phyloP scores from a whole-genome alignment of 2,329 filamentous ascomycete species.

The Camillea tinctor region DNA sequence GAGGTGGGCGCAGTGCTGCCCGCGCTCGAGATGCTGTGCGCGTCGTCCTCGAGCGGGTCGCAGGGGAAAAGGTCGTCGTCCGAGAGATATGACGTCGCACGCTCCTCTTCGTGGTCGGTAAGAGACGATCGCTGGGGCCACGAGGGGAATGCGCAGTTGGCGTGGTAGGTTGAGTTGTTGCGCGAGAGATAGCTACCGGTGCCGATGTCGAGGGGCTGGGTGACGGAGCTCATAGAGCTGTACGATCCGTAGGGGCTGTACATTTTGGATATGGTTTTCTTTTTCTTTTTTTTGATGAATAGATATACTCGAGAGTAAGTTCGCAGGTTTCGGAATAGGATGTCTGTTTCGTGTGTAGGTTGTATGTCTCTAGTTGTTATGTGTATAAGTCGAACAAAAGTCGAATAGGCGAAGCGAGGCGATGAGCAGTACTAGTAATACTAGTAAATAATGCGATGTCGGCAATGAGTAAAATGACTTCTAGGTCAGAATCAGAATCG shows the following conservation, averaged over 20 bases:
- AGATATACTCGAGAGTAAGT: neutral
- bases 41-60: constrained; percentile 50
- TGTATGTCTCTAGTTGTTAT: neutral
- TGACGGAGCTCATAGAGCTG: constrained; percentile 35
- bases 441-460: neutral
- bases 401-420: neutral
- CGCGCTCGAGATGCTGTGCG: constrained; percentile 44
- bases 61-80: constrained; percentile 62
- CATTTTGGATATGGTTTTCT: constrained; percentile 19
- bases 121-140: constrained; percentile 42
- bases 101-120: constrained; percentile 31
- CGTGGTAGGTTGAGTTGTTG: constrained; percentile 26
- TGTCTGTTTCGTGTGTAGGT: too few species aligned
- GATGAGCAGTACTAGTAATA: constrained; percentile 1
- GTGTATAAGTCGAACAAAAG: neutral
- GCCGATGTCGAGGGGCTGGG: constrained; percentile 34
- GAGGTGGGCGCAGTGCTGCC: constrained; percentile 44
- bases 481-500: neutral
- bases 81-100: constrained; percentile 57
- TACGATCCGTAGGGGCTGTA: constrained; percentile 37
- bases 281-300: neutral
- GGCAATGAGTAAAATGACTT: neutral
- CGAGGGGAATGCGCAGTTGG: constrained; percentile 42
- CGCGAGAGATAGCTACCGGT: constrained; percentile 30
- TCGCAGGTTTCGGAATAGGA: neutral